A percentile compares a stretch with the other conserved stretches of the same genome.
phyloP scores from a whole-genome alignment of 495 filamentous ascomycete species.

The Aspergillus homomorphus region DNA sequence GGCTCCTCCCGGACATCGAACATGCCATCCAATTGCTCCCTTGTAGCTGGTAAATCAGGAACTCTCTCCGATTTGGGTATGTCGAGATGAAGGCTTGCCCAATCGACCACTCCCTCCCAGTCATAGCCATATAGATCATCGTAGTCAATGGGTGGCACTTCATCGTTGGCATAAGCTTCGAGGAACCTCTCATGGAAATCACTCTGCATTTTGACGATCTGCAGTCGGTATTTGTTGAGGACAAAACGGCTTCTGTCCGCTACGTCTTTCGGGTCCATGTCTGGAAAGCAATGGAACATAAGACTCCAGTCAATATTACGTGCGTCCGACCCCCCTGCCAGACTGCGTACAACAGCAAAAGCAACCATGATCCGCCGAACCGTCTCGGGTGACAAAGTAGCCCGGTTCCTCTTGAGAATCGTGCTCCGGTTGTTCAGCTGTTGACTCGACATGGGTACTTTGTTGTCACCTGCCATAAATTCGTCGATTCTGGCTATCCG shows the following conservation, averaged over 20 bases:
- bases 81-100: conserved; percentile 57
- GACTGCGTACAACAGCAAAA: conserved; percentile 68
- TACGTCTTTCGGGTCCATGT: conserved; percentile 54
- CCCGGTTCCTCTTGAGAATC: not conserved
- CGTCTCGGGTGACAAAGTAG: conserved; percentile 24
- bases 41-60: conserved; percentile 51
- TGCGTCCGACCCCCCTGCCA: conserved; percentile 68
- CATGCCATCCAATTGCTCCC: conserved; percentile 47
- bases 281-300: conserved; percentile 62
- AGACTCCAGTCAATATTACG: conserved; percentile 70
- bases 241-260: conserved; percentile 58
- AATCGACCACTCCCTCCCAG: conserved; percentile 71
- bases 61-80: conserved; percentile 36
- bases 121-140: conserved; percentile 69
- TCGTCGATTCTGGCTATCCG: conserved; percentile 33
- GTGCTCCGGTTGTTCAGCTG: not conserved
- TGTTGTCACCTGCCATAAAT: conserved; percentile 13
- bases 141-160: conserved; percentile 70
- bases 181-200: conserved; percentile 76
- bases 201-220: conserved; percentile 65
- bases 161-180: conserved; percentile 66
- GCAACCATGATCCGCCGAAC: conserved; percentile 55
- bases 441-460: not conserved
- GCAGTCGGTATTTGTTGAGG: conserved; percentile 54
- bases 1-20: conserved; percentile 48